Evolutionary conservation across 345 rosid genomes (phyloP), one percentile per base, ranked within the genome.

Genomic region (Populus tremula): DNA sequence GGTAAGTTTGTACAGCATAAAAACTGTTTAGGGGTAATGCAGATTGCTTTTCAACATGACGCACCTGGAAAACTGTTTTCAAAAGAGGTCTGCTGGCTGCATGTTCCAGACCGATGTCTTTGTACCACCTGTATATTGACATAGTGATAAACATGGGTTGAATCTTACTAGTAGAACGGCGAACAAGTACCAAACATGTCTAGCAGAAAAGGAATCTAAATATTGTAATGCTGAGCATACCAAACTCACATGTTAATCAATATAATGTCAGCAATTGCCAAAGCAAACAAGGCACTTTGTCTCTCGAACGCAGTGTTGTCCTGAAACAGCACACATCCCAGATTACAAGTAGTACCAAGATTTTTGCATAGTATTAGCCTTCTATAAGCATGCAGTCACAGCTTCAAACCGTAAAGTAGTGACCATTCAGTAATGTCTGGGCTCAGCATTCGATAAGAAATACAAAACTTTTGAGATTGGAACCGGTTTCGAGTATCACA

Each of bases 291-390:
- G 67, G 96, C 85, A 80, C 94, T 92, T 83, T 92, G 97, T 79
- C 88, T 92, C 87, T 90, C 94, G 59, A 92, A 92, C 67, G 91
- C 81, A 71, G 94, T 90, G 81, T 90, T 94, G 83, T 92, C 93
- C 97, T 92, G 90, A 74, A 87, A 86, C 29, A 53, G 41, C 33
- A 70, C 72, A 61, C 23, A 23, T 11, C 29, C 38, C 25, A 39
- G 5, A 71, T 69, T 45, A 67, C 49, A 2, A 43, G 16, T 43
- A 43, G 14, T 43, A 13, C 49, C 49, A 45, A 45, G 2, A 12
- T 0, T 13, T 45, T 45, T 45, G 49, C 49, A 0, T 2, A 0
- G 49, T 43, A 43, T 43, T 13, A 16, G 49, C 49, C 49, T 12
- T 10, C 13, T 45, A 45, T 45, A 45, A n/a, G 5, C 62, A 56